Percentiles rank a stretch among this genome's conserved stretches.
phyloP scores from a whole-genome alignment of 208 protist genomes.

The Vickermania ingenoplastis region DNA sequence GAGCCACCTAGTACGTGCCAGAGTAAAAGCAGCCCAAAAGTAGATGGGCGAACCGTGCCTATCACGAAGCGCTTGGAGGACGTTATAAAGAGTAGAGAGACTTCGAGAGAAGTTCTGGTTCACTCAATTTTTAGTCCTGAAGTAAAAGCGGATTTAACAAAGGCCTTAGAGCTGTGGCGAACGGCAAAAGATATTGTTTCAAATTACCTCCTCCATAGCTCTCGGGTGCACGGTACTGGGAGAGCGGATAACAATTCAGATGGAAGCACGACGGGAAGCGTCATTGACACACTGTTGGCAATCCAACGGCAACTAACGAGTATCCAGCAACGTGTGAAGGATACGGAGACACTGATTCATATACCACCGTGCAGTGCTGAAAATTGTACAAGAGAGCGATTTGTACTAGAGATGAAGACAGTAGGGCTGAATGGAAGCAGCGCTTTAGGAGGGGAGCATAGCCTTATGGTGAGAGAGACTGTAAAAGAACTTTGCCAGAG shows the following conservation, averaged over 20 bases:
- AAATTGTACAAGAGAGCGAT: neutral
- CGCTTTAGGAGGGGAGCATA: slow-evolving; percentile 53
- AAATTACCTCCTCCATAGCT: slow-evolving; percentile 44
- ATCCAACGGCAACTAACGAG: too few species aligned
- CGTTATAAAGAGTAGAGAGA: slow-evolving; percentile 35
- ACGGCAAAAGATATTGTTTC: slow-evolving; percentile 42
- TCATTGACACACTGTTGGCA: slow-evolving; percentile 40
- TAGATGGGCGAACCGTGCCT: too few species aligned
- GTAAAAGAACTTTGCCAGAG: slow-evolving; percentile 32
- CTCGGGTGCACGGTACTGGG: slow-evolving; percentile 15
- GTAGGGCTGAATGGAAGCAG: slow-evolving; percentile 48
- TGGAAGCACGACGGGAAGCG: slow-evolving; percentile 6
- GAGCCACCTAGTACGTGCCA: too few species aligned
- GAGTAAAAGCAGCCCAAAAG: too few species aligned
- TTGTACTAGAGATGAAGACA: slow-evolving; percentile 28
- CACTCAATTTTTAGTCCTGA: slow-evolving; percentile 33
- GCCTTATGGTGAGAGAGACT: slow-evolving; percentile 14
- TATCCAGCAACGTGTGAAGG: slow-evolving; percentile 40
- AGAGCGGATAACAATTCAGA: too few species aligned
- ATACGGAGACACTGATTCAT: slow-evolving; percentile 11
- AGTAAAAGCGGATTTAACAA: slow-evolving; percentile 25
- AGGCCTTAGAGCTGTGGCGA: slow-evolving; percentile 43
- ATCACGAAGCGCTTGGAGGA: too few species aligned
- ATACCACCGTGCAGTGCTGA: too few species aligned
- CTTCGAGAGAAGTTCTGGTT: slow-evolving; percentile 27